Percentiles rank a stretch among this genome's conserved stretches.
Evolutionary conservation across 2,329 filamentous ascomycete genomes (phyloP).

Genomic region (Xylariaceae sp.): DNA sequence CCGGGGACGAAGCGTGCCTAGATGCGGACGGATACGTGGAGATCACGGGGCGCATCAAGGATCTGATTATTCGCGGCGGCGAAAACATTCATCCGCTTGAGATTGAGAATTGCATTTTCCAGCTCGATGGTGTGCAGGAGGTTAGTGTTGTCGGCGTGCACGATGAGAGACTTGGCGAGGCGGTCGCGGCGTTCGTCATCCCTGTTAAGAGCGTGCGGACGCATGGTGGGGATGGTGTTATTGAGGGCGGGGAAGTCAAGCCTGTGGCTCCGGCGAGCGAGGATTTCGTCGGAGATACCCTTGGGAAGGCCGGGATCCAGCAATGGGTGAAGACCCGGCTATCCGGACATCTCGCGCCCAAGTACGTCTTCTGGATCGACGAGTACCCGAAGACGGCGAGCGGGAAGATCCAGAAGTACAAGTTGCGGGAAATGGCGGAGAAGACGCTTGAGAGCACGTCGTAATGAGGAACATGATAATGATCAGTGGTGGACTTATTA

Average conservation of each 20-base stretch:
- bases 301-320: slow-evolving; percentile 57
- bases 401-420: slow-evolving; percentile 96
- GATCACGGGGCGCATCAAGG: slow-evolving; percentile 90
- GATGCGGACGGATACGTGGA: slow-evolving; percentile 75
- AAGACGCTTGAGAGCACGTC: slow-evolving; percentile 24
- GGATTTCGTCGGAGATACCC: slow-evolving; percentile 20
- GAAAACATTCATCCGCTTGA: slow-evolving; percentile 96
- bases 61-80: slow-evolving; percentile 88
- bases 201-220: slow-evolving; percentile 37
- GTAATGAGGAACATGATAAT: not conserved
- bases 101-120: slow-evolving; percentile 80
- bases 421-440: slow-evolving; percentile 62
- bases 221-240: slow-evolving; percentile 22
- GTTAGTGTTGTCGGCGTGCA: slow-evolving; percentile 79
- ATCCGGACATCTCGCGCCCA: slow-evolving; percentile 74
- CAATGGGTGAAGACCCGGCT: slow-evolving; percentile 67
- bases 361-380: slow-evolving; percentile 80
- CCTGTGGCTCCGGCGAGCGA: slow-evolving; percentile 9
- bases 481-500: no score
- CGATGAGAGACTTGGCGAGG: slow-evolving; percentile 78
- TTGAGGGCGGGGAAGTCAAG: slow-evolving; percentile 21
- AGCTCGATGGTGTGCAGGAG: slow-evolving; percentile 60
- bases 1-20: slow-evolving; percentile 86
- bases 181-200: slow-evolving; percentile 78
- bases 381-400: slow-evolving; percentile 93